phyloP scores from a whole-genome alignment of 106 monocot species.

The Dactylorhiza incarnata region DNA sequence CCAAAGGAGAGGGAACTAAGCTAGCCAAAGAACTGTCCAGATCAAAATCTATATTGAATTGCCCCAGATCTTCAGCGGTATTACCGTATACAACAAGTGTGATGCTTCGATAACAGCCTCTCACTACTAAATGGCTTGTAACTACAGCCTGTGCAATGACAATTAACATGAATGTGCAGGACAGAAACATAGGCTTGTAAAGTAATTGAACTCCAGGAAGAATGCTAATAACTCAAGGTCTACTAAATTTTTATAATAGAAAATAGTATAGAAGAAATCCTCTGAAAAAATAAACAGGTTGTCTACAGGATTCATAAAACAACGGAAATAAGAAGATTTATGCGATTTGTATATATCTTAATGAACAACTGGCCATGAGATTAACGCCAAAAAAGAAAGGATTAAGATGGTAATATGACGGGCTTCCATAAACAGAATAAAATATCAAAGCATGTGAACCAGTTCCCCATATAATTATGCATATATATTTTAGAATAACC shows the following conservation, averaged over 20 bases:
- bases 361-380: too few relatives aligned
- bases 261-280: neutral
- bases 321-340: neutral
- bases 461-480: too few relatives aligned
- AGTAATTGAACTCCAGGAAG: neutral
- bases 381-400: too few relatives aligned
- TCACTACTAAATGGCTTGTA: slow-evolving; percentile 83
- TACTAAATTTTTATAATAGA: neutral
- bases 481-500: too few relatives aligned
- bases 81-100: slow-evolving; percentile 95
- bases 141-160: slow-evolving; percentile 69
- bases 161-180: neutral
- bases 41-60: slow-evolving; percentile 83
- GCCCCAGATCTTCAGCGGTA: slow-evolving; percentile 95
- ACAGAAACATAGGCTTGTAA: neutral
- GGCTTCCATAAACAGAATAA: too few relatives aligned
- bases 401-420: too few relatives aligned
- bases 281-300: neutral
- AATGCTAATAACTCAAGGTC: neutral
- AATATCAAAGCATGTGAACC: too few relatives aligned
- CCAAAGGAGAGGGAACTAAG: slow-evolving; percentile 61
- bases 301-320: neutral
- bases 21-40: slow-evolving; percentile 77
- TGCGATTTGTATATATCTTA: neutral
- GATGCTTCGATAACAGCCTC: slow-evolving; percentile 90